Evolutionary conservation across 805 yeast genomes (phyloP).

Genomic region (Aciculoconidium aculeatum): DNA sequence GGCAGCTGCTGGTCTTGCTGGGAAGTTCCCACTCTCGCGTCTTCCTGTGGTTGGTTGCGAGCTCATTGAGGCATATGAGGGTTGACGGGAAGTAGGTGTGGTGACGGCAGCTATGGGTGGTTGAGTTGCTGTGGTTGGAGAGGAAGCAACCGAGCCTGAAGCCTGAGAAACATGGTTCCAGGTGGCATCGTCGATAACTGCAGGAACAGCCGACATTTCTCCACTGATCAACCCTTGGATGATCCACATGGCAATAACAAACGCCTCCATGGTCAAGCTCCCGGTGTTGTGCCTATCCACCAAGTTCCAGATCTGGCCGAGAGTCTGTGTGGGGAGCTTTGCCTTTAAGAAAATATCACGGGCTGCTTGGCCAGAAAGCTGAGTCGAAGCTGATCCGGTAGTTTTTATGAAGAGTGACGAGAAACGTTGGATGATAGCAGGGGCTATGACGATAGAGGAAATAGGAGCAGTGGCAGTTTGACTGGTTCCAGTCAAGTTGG

Average conservation of each 20-base stretch:
- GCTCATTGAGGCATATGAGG: constrained; percentile 24
- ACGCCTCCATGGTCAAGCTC: constrained; percentile 63
- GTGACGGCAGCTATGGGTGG: constrained; percentile 30
- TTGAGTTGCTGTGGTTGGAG: constrained; percentile 6
- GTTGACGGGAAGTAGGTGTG: constrained; percentile 17
- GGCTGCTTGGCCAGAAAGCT: constrained; percentile 75
- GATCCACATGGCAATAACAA: constrained; percentile 90
- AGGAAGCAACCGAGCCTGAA: background rate
- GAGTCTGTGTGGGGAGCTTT: constrained; percentile 63
- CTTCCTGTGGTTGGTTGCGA: constrained; percentile 33
- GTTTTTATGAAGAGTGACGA: constrained; percentile 71
- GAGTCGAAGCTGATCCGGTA: constrained; percentile 45
- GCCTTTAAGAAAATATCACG: constrained; percentile 86
- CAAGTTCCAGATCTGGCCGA: constrained; percentile 86
- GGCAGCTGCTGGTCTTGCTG: constrained; percentile 11
- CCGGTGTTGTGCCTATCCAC: constrained; percentile 79
- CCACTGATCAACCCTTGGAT: constrained; percentile 77
- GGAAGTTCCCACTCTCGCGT: constrained; percentile 11
- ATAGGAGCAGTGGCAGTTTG: constrained; percentile 18
- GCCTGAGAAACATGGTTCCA: background rate
- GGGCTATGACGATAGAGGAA: constrained; percentile 50
- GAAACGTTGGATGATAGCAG: constrained; percentile 57
- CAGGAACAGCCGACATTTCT: constrained; percentile 41
- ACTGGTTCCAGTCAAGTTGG: too few species aligned
- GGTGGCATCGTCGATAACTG: constrained; percentile 1